Evolutionary conservation across 208 protist species (phyloP), one percentile per base, ranked within the genome.

Genomic region (Trypanosoma rangeli): DNA sequence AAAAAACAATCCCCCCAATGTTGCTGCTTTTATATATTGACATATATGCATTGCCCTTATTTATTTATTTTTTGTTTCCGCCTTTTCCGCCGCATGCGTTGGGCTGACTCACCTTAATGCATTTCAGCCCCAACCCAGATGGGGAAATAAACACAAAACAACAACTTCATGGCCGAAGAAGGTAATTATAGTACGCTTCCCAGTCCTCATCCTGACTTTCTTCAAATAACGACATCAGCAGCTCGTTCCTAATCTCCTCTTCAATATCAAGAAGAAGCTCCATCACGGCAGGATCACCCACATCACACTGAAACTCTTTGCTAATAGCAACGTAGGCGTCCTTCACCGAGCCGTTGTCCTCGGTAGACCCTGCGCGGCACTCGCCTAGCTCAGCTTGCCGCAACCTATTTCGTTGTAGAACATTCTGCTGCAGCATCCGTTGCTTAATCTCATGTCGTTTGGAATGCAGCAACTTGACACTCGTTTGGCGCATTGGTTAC

Each of bases 181-280:
- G 75, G 29, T 76, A 84, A 22, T 64, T 16, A 48, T 86, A 94
- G 70, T 94, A 92, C 49, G 82, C 77, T 44, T 92, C 86, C 86
- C 82, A 89, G 55, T 90, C 88, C n/a, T 74, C 76, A 10, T 69
- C 28, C 44, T 87, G 66, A 18, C 64, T 68, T 22, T 89, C 75
- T n/a, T 94, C 85, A 66, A 87, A 94, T 7, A 89, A 62, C 16
- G 58, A 46, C n/a, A 90, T 53, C 18, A 92, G 70, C 48, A 76
- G 67, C 69, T 96, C 90, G 37, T 84, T 77, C 13, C 80, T 68
- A 20, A 96, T 91, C 65, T 96, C 90, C 55, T 96, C 86, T 66
- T 96, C 87, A 26, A 94, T 56, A 4, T 55, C 68, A 15, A 94
- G 65, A 20, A 96, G 74, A 55, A 83, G 88, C 18, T 90, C 77